These are phyloP conservation scores for Capsicum pubescens DNA, from an alignment of 257 asterid species.

Conservation along the genomic window DNA sequence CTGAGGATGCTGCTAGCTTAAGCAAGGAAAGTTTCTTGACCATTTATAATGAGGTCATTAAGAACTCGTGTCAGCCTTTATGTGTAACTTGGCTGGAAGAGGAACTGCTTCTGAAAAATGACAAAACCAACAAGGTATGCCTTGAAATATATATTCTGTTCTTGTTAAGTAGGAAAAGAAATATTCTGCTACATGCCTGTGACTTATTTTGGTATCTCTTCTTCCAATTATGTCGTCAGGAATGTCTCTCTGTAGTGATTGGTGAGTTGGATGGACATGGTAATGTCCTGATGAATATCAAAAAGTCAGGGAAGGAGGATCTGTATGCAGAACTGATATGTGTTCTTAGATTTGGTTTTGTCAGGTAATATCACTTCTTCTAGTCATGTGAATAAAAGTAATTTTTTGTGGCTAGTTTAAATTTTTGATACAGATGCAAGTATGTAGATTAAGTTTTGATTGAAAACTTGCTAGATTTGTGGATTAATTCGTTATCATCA, in stretches of 20 bases:
- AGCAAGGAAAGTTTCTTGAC: conserved; percentile 47
- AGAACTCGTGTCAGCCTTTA: conserved; percentile 69
- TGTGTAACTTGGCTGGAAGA: conserved; percentile 91
- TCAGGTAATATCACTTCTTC: conserved; percentile 55
- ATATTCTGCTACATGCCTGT: background rate
- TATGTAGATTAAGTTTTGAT: background rate
- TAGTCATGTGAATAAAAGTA: conserved; percentile 13
- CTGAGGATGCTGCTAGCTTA: conserved; percentile 44
- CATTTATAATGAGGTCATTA: conserved; percentile 55
- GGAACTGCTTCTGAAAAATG: conserved; percentile 62
- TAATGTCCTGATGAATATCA: conserved; percentile 61
- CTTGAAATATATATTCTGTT: conserved; percentile 28
- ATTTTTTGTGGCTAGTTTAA: background rate
- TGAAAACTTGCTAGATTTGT: background rate
- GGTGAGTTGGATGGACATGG: conserved; percentile 66
- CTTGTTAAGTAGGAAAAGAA: conserved; percentile 9
- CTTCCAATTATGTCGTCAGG: conserved; percentile 51
- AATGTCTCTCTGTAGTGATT: conserved; percentile 55
- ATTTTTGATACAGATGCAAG: background rate
- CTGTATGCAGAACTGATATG: conserved; percentile 75
- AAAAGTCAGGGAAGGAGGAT: conserved; percentile 85
- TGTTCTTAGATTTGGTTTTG: conserved; percentile 72
- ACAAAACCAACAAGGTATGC: conserved; percentile 65
- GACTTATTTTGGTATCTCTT: conserved; percentile 26
- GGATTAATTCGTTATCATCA: background rate